phyloP scores from a whole-genome alignment of 441 rosid genomes.

The Breynia disticha region DNA sequence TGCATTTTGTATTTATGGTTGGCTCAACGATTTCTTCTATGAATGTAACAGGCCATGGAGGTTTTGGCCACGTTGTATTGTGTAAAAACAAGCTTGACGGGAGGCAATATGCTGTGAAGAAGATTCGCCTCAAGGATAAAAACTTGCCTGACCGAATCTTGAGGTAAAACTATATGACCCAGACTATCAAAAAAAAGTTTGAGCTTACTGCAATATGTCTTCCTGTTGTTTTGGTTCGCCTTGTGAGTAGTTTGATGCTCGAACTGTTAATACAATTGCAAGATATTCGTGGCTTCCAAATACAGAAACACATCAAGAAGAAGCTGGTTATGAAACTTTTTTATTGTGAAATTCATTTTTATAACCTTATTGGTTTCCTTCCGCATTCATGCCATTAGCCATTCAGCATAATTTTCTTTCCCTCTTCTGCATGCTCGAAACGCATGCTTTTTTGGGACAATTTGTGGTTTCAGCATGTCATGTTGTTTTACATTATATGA shows the following conservation, averaged over 20 bases:
- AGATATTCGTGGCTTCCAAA: neutral
- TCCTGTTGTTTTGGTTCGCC: neutral
- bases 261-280: neutral
- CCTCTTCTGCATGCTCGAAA: too few species aligned
- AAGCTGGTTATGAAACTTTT: too few species aligned
- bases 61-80: slow-evolving; percentile 88
- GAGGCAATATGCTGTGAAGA: slow-evolving; percentile 96
- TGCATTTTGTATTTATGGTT: neutral
- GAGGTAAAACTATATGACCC: slow-evolving; percentile 39
- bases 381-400: too few species aligned
- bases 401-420: too few species aligned
- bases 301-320: too few species aligned
- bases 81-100: slow-evolving; percentile 99
- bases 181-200: slow-evolving; percentile 3
- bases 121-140: slow-evolving; percentile 91
- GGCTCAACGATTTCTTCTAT: slow-evolving; percentile 7
- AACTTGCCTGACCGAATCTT: slow-evolving; percentile 70
- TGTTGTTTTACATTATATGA: too few species aligned
- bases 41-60: slow-evolving; percentile 75
- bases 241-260: neutral
- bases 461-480: too few species aligned
- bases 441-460: too few species aligned
- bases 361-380: too few species aligned
- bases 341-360: too few species aligned
- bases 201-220: neutral